Conservation (phyloP, 768 basidiomycete genomes). For the Leccinellum rugosiceps region DNA sequence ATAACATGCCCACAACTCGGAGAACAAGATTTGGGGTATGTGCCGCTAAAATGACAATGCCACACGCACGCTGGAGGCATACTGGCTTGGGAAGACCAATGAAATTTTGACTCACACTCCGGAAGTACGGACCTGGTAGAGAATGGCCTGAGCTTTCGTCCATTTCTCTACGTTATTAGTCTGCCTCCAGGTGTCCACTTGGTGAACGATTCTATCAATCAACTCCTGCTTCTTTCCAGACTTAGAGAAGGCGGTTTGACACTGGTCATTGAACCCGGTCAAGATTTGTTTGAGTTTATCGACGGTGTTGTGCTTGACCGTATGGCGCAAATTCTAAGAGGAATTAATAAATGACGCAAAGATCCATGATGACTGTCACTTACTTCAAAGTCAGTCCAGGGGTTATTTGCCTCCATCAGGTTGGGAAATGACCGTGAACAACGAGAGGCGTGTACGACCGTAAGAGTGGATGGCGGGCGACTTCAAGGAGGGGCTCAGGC, state of each 20-base stretch:
- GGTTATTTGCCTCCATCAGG: slow-evolving; percentile 59
- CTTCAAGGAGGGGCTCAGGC: slow-evolving; percentile 2
- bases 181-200: slow-evolving; percentile 60
- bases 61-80: slow-evolving; percentile 10
- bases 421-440: slow-evolving; percentile 2
- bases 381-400: slow-evolving; percentile 77
- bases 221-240: slow-evolving; percentile 86
- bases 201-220: slow-evolving; percentile 66
- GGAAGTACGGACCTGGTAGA: slow-evolving; percentile 60
- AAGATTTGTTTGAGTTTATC: slow-evolving; percentile 84
- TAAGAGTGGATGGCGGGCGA: slow-evolving; percentile 4
- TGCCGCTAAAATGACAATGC: slow-evolving; percentile 5
- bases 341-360: slow-evolving; percentile 20
- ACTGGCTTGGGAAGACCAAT: slow-evolving; percentile 10
- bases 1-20: slow-evolving; percentile 5
- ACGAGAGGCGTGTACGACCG: slow-evolving; percentile 10
- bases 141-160: slow-evolving; percentile 62
- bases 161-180: slow-evolving; percentile 60
- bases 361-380: slow-evolving; percentile 19
- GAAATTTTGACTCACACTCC: slow-evolving; percentile 57
- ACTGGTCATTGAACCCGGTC: slow-evolving; percentile 74
- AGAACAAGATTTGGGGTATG: slow-evolving; percentile 2
- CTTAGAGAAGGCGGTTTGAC: slow-evolving; percentile 61
- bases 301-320: slow-evolving; percentile 75
- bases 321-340: slow-evolving; percentile 63